Conservation (phyloP, 2,329 filamentous ascomycete genomes). For the Hymenoscyphus fraxineus region DNA sequence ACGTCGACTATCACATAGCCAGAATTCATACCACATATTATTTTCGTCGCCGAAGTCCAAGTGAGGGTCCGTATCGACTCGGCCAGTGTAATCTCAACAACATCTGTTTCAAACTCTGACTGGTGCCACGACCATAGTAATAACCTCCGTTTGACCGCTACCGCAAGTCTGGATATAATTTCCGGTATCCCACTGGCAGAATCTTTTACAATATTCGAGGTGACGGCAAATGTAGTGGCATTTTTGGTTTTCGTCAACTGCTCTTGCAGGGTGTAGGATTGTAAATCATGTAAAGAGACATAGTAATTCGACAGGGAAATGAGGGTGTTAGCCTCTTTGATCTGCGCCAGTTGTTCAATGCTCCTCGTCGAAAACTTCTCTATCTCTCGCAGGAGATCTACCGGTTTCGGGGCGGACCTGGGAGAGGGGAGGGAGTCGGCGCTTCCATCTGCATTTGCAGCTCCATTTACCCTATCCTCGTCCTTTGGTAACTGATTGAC, state of each 20-base stretch:
- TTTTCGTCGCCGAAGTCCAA: conserved; percentile 82
- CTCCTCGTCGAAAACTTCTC: conserved; percentile 90
- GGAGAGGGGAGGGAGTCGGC: conserved; percentile 26
- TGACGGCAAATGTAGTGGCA: conserved; percentile 85
- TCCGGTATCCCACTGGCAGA: conserved; percentile 80
- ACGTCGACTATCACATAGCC: conserved; percentile 90
- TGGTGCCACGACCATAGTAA: conserved; percentile 95
- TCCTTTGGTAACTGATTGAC: conserved; percentile 64
- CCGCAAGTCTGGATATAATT: conserved; percentile 86
- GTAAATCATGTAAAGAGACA: conserved; percentile 84
- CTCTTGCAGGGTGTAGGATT: conserved; percentile 78
- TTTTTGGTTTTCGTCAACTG: conserved; percentile 79
- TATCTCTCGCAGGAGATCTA: conserved; percentile 83
- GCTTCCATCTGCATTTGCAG: conserved; percentile 29
- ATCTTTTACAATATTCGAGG: conserved; percentile 93
- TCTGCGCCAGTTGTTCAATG: conserved; percentile 89
- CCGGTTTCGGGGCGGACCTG: conserved; percentile 48
- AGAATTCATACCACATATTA: conserved; percentile 87
- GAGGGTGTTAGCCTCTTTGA: conserved; percentile 90
- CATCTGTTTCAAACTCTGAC: conserved; percentile 75
- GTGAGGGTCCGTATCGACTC: conserved; percentile 85
- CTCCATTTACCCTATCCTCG: conserved; percentile 38
- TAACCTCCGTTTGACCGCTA: conserved; percentile 87
- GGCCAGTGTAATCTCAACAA: conserved; percentile 71
- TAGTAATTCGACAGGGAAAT: conserved; percentile 88